phyloP scores from a whole-genome alignment of 2,329 filamentous ascomycete species.

The Rhinocladiella mackenziei region DNA sequence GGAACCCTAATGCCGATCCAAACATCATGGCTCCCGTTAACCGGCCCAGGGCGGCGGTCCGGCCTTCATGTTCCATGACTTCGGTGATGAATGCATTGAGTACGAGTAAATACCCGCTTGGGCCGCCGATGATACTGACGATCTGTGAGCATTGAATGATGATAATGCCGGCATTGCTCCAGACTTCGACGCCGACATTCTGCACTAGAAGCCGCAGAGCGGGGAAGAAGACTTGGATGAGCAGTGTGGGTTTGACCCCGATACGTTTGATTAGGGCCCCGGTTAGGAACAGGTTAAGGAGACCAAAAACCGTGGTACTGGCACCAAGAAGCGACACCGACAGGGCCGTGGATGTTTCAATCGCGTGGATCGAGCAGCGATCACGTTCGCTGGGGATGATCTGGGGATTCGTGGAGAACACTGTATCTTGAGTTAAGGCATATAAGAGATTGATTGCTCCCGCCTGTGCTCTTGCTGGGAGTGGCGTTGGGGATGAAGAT shows the following conservation, averaged over 20 bases:
- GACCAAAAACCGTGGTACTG: slow-evolving; percentile 64
- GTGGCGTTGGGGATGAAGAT: background rate
- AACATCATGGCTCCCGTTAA: slow-evolving; percentile 66
- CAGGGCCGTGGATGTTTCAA: slow-evolving; percentile 61
- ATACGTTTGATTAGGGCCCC: slow-evolving; percentile 64
- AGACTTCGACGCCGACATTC: slow-evolving; percentile 60
- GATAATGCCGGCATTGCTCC: slow-evolving; percentile 59
- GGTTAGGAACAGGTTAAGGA: slow-evolving; percentile 63
- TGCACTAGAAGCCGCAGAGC: slow-evolving; percentile 62
- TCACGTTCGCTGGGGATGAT: slow-evolving; percentile 48
- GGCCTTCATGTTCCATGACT: slow-evolving; percentile 54
- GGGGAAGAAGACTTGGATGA: slow-evolving; percentile 61
- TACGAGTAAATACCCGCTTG: slow-evolving; percentile 64
- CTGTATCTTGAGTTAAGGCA: background rate
- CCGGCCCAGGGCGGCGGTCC: slow-evolving; percentile 63
- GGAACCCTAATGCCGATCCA: slow-evolving; percentile 60
- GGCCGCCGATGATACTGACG: slow-evolving; percentile 65
- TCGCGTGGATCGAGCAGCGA: slow-evolving; percentile 57
- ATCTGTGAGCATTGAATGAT: slow-evolving; percentile 65
- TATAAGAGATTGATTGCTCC: slow-evolving; percentile 8
- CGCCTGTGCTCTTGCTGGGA: background rate
- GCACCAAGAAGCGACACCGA: slow-evolving; percentile 63
- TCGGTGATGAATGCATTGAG: slow-evolving; percentile 67
- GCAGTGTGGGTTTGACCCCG: slow-evolving; percentile 59
- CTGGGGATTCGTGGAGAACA: too few species aligned